Evolutionary conservation across 495 filamentous ascomycete genomes (phyloP).

Genomic region (Neurospora discreta): DNA sequence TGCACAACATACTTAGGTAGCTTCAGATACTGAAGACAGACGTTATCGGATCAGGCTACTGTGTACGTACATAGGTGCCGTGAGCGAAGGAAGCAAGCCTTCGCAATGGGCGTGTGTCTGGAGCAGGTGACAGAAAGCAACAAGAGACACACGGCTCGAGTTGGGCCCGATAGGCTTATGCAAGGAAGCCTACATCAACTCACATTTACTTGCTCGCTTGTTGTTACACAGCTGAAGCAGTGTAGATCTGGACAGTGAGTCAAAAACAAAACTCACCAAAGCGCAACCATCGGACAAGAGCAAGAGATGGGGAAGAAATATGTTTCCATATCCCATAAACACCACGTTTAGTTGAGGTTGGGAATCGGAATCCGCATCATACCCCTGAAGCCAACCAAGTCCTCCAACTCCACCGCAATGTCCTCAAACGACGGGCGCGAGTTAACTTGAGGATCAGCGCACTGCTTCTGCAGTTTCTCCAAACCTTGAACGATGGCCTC

Average conservation of each 20-base stretch:
- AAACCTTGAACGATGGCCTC: slow-evolving; percentile 7
- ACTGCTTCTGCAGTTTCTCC: slow-evolving; percentile 7
- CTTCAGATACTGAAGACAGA: too few species aligned
- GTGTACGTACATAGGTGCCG: background rate
- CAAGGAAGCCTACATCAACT: background rate
- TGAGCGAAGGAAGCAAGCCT: background rate
- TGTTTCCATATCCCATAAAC: background rate
- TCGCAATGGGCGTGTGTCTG: background rate
- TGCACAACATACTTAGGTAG: too few species aligned
- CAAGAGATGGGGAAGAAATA: background rate
- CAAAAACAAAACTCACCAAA: background rate
- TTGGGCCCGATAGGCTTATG: too few species aligned
- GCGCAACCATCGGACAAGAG: background rate
- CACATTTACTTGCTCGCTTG: background rate
- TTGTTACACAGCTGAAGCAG: background rate
- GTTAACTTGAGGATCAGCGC: slow-evolving; percentile 3
- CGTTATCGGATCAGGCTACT: background rate
- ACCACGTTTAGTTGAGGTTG: background rate
- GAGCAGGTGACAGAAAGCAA: background rate
- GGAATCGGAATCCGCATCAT: slow-evolving; percentile 22
- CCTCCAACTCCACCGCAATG: slow-evolving; percentile 16
- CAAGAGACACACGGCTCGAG: too few species aligned
- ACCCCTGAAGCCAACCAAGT: slow-evolving; percentile 20
- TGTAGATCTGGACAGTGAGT: background rate
- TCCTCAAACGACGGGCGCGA: slow-evolving; percentile 17